Percentiles rank a stretch among this genome's conserved stretches.
Evolutionary conservation across 208 protist genomes (phyloP).

Genomic region (Leishmania lainsoni): DNA sequence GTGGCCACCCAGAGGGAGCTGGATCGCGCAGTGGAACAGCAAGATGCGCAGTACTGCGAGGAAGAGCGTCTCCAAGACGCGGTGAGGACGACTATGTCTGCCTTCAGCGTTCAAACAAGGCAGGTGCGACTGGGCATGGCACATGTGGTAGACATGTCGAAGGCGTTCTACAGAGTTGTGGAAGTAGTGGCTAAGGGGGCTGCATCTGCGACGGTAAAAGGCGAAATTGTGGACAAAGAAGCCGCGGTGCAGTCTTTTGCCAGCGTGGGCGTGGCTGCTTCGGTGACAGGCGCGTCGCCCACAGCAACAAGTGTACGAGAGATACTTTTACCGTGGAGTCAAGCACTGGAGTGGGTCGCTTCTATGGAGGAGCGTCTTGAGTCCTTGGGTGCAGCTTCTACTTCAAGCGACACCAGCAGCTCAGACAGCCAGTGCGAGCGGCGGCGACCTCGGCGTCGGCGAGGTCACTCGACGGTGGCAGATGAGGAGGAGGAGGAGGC

Average conservation of each 20-base stretch:
- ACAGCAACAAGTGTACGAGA: background rate
- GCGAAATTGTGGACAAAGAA: background rate
- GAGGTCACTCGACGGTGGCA: background rate
- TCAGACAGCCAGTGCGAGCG: background rate
- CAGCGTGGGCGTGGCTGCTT: background rate
- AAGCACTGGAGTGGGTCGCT: slow-evolving; percentile 10
- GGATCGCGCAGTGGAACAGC: slow-evolving; percentile 16
- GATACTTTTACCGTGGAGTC: slow-evolving; percentile 1
- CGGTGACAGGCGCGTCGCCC: no score
- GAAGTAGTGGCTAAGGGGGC: background rate
- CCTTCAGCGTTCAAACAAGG: slow-evolving; percentile 11
- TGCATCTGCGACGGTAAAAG: background rate
- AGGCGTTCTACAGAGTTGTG: background rate
- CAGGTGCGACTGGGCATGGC: slow-evolving; percentile 9
- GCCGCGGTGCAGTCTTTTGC: background rate
- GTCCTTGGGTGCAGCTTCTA: background rate
- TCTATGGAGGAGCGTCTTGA: slow-evolving; percentile 9
- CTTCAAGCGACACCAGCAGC: no score
- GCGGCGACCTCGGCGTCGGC: background rate
- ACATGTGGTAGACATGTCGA: slow-evolving; percentile 10
- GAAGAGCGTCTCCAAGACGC: slow-evolving; percentile 9
- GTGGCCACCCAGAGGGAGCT: slow-evolving; percentile 3
- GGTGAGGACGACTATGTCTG: background rate
- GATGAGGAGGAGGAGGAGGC: background rate
- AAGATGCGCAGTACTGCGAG: slow-evolving; percentile 19